phyloP scores from a whole-genome alignment of 345 rosid genomes.

The Brassica nigra region DNA sequence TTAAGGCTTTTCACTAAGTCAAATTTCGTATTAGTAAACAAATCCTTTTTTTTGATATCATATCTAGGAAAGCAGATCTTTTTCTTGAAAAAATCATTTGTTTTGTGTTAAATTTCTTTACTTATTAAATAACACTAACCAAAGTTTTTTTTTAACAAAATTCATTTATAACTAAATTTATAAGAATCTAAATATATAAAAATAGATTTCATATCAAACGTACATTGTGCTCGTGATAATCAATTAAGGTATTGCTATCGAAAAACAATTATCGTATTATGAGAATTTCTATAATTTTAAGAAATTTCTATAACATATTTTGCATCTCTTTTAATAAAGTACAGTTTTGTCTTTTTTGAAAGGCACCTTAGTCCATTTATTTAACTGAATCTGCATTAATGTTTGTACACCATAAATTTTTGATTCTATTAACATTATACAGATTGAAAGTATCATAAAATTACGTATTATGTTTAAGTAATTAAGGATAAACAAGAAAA shows the following conservation, averaged over 20 bases:
- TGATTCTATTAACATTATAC: too few relatives aligned
- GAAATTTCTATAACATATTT: background rate
- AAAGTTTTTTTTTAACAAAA: background rate
- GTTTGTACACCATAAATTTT: background rate
- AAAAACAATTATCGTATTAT: background rate
- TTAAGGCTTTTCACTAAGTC: background rate
- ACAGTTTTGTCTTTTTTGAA: background rate
- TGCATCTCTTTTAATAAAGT: background rate
- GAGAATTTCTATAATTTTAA: background rate
- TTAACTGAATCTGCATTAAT: background rate
- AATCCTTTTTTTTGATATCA: background rate
- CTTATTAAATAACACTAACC: background rate
- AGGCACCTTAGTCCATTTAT: background rate
- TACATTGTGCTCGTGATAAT: background rate
- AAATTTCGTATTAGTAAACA: background rate
- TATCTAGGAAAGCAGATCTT: background rate
- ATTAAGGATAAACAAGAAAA: background rate
- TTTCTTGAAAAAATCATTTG: background rate
- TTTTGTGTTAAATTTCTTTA: background rate
- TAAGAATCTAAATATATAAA: background rate
- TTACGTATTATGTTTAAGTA: background rate
- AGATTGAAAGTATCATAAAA: background rate
- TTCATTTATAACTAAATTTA: background rate
- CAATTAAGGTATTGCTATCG: background rate
- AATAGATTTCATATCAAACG: background rate